Evolutionary conservation across 805 yeast species (phyloP), one percentile per base, ranked within the genome.

Genomic region (Metschnikowia santaceciliae): DNA sequence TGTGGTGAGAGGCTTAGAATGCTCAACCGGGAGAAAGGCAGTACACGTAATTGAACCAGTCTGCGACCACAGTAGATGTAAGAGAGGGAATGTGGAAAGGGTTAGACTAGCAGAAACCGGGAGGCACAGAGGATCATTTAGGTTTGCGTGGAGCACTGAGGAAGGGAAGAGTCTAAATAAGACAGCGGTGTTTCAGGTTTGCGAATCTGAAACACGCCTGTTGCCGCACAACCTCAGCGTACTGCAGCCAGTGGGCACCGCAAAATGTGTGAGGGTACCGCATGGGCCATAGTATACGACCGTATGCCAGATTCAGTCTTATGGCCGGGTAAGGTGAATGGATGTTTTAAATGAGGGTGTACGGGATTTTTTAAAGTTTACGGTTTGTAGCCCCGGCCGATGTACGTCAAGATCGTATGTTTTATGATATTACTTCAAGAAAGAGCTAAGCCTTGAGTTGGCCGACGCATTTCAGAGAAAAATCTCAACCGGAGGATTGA

Each of bases 161-260:
- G 45, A 46, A 42, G 34, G 38, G 30, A 19, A 48, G 53, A 14
- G 49, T 34, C 57, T 51, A 55, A 52, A 55, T 50, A 53, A 46
- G 52, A 36, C 38, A 32, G 41, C 54, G 40, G 35, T 37, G 60
- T 55, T 55, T 55, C 57, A 55, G 55, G 34, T 52, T 30, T 15
- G 42, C 40, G 36, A 37, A 51, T 39, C 54, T 55, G 59, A 55
- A 55, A 55, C 59, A 54, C 50, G 45, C 43, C 49, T 49, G 48
- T 46, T 42, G 41, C 52, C 32, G 50, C 49, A 52, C 54, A 42
- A 19, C 42, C 54, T 36, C 44, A 32, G 50, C 39, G 45, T 42
- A 50, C 51, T 50, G 48, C 51, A 42, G 36, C 32, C 32, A 34
- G 46, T 48, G 43, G 50, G 41, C 47, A 15, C 48, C 11, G 35